Percentiles rank a stretch among this genome's conserved stretches.
Evolutionary conservation across 2,329 filamentous ascomycete species (phyloP).

Genomic region (Botryotinia calthae): DNA sequence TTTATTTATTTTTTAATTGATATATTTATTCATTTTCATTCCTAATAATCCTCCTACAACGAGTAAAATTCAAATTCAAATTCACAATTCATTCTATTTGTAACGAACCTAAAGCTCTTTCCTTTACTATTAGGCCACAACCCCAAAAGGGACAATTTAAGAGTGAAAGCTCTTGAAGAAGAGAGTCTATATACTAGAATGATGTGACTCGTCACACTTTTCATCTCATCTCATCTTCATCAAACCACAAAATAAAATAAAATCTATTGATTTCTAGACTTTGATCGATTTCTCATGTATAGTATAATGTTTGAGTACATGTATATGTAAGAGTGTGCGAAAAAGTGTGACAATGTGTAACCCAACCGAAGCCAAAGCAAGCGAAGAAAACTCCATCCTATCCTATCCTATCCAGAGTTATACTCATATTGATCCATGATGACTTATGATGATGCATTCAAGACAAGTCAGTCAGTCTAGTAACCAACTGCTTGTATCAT

Average conservation of each 20-base stretch:
- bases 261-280: constrained; percentile 7
- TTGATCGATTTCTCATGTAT: neutral
- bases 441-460: neutral
- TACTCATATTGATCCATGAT: neutral
- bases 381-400: neutral
- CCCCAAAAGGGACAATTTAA: too few relatives aligned
- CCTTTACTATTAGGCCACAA: too few relatives aligned
- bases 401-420: neutral
- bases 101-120: too few relatives aligned
- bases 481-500: neutral
- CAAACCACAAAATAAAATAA: neutral
- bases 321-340: neutral
- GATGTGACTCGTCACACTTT: too few relatives aligned
- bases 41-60: too few relatives aligned
- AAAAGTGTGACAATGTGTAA: neutral
- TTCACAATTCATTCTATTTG: too few relatives aligned
- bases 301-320: neutral
- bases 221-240: neutral
- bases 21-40: too few relatives aligned
- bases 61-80: too few relatives aligned
- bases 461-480: neutral
- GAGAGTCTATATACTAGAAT: too few relatives aligned
- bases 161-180: too few relatives aligned
- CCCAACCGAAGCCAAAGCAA: neutral
- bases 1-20: too few relatives aligned